These are phyloP conservation scores for Guadua angustifolia DNA, from an alignment of 176 grass and related monocot species.

Conservation along the genomic window DNA sequence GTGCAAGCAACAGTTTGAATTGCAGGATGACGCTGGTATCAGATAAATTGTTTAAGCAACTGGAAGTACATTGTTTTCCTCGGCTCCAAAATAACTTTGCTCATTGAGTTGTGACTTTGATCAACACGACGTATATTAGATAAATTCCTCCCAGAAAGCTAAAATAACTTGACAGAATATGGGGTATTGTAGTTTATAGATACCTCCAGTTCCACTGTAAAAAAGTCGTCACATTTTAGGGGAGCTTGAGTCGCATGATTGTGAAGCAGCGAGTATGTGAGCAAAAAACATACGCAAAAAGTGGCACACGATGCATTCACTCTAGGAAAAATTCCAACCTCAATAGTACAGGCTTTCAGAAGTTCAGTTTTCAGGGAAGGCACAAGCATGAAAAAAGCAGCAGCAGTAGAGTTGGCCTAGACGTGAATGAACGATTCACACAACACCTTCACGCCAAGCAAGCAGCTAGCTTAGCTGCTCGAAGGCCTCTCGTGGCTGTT, in stretches of 20 bases:
- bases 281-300: background rate
- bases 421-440: constrained; percentile 99
- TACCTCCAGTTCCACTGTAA: no score
- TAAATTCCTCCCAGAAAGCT: background rate
- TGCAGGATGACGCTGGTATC: background rate
- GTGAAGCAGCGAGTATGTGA: background rate
- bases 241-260: no score
- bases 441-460: constrained; percentile 35
- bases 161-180: no score
- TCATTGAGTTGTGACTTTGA: no score
- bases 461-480: background rate
- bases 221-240: no score
- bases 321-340: background rate
- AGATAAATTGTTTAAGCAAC: no score
- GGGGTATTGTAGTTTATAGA: no score
- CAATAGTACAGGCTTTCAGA: background rate
- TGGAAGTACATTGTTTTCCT: background rate
- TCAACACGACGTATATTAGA: background rate
- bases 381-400: background rate
- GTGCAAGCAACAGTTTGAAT: background rate
- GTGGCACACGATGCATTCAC: background rate
- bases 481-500: background rate
- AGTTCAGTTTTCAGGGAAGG: background rate
- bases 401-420: background rate
- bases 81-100: background rate